Evolutionary conservation across 768 basidiomycete genomes (phyloP), one percentile per base, ranked within the genome.

Genomic region (Sarcomyxa edulis): DNA sequence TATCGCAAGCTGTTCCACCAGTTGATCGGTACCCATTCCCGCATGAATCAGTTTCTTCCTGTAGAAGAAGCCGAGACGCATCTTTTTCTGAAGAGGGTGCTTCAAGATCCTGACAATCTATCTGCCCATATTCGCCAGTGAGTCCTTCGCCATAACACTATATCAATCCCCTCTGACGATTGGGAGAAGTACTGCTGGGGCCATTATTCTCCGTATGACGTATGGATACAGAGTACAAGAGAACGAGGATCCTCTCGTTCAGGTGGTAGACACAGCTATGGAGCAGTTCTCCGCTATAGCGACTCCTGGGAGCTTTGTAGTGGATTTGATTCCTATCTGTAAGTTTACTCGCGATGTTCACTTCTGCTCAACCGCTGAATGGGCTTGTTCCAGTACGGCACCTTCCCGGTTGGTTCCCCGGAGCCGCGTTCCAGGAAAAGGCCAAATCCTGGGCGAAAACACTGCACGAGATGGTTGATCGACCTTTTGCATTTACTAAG

Each of bases 401-500:
- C 37, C 35, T 74, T 28, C 74, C 74, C 12, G 55, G 61, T n/a
- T 79, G 78, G 78, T 66, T 78, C 44, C 78, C 78, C 4, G 78
- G 78, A 5, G 71, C 72, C 7, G 58, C 58, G 0, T 79, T 79
- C 61, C 68, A 78, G 49, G 44, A 49, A 32, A 67, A 56, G 16
- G 77, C 75, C 0, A 61, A 52, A 28, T 55, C 60, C 40, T 76
- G 73, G 69, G 61, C 62, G 6, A 47, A 46, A 16, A 65, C 65
- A 2, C 54, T 72, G 7, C 43, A 58, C n/a, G 56, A 59, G 16
- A 67, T 75, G 70, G 65, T 66, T 6, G 66, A 76, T 19, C 50
- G 55, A 5, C 76, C 76, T 2, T 64, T 70, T 40, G 46, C 54
- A 21, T 65, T 58, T 35, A 70, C 70, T 7, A 70, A 73, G 45